Conservation (phyloP, 352 stramenopile species). For the Proteromonas lacertae region DNA sequence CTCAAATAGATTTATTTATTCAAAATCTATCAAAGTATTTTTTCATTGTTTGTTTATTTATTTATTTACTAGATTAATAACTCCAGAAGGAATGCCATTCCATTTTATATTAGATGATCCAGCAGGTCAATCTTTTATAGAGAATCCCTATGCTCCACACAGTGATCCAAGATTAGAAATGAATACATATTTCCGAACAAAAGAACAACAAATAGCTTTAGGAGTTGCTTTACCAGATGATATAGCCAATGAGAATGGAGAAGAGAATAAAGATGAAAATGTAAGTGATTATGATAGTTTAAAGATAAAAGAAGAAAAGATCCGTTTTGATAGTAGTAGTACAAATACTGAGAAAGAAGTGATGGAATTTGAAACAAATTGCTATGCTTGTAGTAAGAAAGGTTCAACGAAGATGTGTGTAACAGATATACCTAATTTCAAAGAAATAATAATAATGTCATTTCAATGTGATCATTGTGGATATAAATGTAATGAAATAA, state of each 20-base stretch:
- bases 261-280: too few relatives aligned
- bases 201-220: conserved; percentile 23
- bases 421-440: conserved; percentile 60
- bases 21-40: neutral
- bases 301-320: conserved; percentile 5
- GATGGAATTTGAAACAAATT: conserved; percentile 22
- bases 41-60: neutral
- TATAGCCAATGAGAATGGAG: conserved; percentile 24
- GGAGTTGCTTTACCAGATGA: conserved; percentile 18
- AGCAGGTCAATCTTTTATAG: conserved; percentile 47
- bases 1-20: conserved; percentile 15
- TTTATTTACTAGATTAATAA: conserved; percentile 23
- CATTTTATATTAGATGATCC: conserved; percentile 40
- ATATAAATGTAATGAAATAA: too few relatives aligned
- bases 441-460: conserved; percentile 12
- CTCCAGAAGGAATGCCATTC: conserved; percentile 28
- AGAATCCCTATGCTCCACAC: conserved; percentile 36
- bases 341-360: conserved; percentile 9
- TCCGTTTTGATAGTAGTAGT: too few relatives aligned
- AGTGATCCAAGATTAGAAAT: conserved; percentile 28
- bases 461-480: conserved; percentile 14
- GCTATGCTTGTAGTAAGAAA: conserved; percentile 24
- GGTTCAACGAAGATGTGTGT: conserved; percentile 38
- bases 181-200: conserved; percentile 18
- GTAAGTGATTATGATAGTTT: too few relatives aligned